Base-by-base conservation (phyloP, 2,329 filamentous ascomycete species). In the Phyllosticta ampelicida region DNA sequence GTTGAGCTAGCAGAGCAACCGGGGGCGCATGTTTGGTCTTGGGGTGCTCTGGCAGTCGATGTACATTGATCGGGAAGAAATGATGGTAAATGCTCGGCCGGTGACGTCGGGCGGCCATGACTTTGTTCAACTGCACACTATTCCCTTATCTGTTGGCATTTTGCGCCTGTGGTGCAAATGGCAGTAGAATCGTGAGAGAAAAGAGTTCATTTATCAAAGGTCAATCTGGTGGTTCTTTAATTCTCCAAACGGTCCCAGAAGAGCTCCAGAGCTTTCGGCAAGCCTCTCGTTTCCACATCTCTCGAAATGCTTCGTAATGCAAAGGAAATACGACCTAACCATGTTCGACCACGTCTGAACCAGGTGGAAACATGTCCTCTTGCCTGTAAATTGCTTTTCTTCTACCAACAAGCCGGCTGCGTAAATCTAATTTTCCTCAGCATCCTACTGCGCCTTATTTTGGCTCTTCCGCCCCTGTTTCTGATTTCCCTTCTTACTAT, bases 401-500 rank as follows among this genome's bases (percentile, higher is more conserved):
- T 18, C 21, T 13, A 6, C 9, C 23, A 21, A n/a, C n/a, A n/a
- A n/a, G n/a, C n/a, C n/a, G n/a, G n/a, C n/a, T n/a, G n/a, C n/a
- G n/a, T n/a, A n/a, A 20, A 51, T 26, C 23, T 26, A 26, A 8
- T 26, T 26, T 8, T 26, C 23, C 8, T 26, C 4, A 26, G 23
- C 18, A 1, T 51, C 19, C 49, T 18, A 8, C 49, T 23, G 19
- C 49, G 19, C 19, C 49, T 51, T 21, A 1, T 51, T 21, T 18
- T 51, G 11, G 10, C 5, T 21, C 48, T 50, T 50, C 8, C 8
- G 23, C n/a, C 13, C 3, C 9, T 48, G 9, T 19, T 20, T 51
- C 54, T 1, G 8, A 20, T 53, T 49, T 4, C 21, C 18, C 29
- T 26, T 21, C 52, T 51, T n/a, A 9, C 65, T 65, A 50, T 66